Percentiles rank a stretch among this genome's conserved stretches.
phyloP scores from a whole-genome alignment of 108 stramenopile species.

The Skeletonema potamos region DNA sequence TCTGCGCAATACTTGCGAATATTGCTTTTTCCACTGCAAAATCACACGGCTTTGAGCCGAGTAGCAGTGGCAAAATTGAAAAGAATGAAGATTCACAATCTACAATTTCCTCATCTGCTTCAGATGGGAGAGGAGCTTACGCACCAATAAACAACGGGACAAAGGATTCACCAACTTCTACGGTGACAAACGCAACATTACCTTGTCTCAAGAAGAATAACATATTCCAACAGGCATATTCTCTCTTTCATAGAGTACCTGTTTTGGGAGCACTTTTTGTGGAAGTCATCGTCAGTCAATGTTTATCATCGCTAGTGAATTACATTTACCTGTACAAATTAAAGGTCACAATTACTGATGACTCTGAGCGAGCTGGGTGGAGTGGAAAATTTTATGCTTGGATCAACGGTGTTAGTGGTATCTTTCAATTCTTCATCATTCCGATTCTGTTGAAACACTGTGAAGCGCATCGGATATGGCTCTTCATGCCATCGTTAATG shows the following conservation, averaged over 20 bases:
- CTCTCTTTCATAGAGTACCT: slow-evolving; percentile 53
- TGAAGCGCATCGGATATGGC: slow-evolving; percentile 45
- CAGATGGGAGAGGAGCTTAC: not conserved
- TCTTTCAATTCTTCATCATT: slow-evolving; percentile 61
- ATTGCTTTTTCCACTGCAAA: slow-evolving; percentile 36
- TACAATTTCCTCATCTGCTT: not conserved
- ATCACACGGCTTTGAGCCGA: slow-evolving; percentile 63
- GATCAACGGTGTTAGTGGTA: slow-evolving; percentile 58
- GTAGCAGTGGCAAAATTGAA: slow-evolving; percentile 20
- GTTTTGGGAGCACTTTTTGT: slow-evolving; percentile 52
- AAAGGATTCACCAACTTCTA: not conserved
- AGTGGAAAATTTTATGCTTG: slow-evolving; percentile 55
- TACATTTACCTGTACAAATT: slow-evolving; percentile 53
- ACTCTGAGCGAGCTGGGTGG: slow-evolving; percentile 51
- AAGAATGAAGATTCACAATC: slow-evolving; percentile 3
- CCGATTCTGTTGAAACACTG: slow-evolving; percentile 39
- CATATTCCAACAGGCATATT: slow-evolving; percentile 38
- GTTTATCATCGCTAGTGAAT: slow-evolving; percentile 53
- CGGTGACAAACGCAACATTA: not conserved
- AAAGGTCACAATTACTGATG: slow-evolving; percentile 53
- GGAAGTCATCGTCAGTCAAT: slow-evolving; percentile 59
- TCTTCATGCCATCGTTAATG: slow-evolving; percentile 55
- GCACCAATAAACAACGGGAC: slow-evolving; percentile 1
- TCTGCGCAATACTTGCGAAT: slow-evolving; percentile 51
- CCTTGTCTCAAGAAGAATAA: slow-evolving; percentile 27